Evolutionary conservation across 352 stramenopile genomes (phyloP), one percentile per base, ranked within the genome.

Genomic region (Pythium pyrilobum): DNA sequence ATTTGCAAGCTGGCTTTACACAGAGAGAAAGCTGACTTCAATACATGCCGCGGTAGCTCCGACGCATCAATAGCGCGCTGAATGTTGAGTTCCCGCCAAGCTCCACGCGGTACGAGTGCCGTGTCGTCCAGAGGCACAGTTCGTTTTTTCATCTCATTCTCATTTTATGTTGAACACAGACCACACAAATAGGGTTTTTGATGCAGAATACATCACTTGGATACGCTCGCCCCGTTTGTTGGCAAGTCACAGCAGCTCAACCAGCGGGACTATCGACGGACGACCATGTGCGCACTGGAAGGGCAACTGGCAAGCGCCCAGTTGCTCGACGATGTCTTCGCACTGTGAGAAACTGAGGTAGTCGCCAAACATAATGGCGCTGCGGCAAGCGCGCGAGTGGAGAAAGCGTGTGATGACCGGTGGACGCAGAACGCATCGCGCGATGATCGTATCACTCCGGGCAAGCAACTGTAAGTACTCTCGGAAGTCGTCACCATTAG

Each of bases 281-380:
- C 90, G 70, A 1, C 90, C 90, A 32, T 97, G 90, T 2, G 90
- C 90, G 44, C 90, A 97, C 45, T 96, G 83, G 46, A 97, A 97
- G n/a, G 81, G 78, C 28, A 96, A 52, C 4, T 90, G 67, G 52
- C 88, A 97, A 8, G 62, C 64, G 16, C 83, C 73, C 0, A 97
- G 67, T 20, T 77, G 66, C 16, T 79, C 46, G 9, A 97, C 72
- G 23, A 97, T 66, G 0, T 84, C 55, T 20, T 71, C 52, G 40
- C 86, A 96, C 60, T 93, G 70, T 13, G 65, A 66, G 29, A 81
- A 28, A 43, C 77, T 80, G 24, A 97, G 50, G 28, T 66, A 66
- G 50, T 97, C 90, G 15, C 90, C 90, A 76, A 97, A 97, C 90
- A 97, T 97, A 39, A 96, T 95, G 4, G 88, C 88, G 52, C 90